Conservation (phyloP, 1,139 yeast species). For the Arxiozyma heterogenica region DNA sequence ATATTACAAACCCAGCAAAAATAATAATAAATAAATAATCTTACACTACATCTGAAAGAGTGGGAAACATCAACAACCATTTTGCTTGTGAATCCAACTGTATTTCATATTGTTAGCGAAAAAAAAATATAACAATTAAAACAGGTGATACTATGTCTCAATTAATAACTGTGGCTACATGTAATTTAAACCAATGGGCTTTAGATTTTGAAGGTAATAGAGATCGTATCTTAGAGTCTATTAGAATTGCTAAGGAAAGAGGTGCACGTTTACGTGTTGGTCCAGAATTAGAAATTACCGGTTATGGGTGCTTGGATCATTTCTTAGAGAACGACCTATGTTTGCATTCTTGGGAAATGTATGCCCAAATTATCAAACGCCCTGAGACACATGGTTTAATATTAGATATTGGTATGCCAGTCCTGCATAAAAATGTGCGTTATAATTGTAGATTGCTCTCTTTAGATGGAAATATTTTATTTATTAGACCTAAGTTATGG, state of each 20-base stretch:
- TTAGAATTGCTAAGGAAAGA: slow-evolving; percentile 58
- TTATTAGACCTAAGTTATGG: slow-evolving; percentile 86
- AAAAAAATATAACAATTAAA: too few relatives aligned
- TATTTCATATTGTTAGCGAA: neutral
- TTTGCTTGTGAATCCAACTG: neutral
- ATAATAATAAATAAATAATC: too few relatives aligned
- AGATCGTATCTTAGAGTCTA: slow-evolving; percentile 78
- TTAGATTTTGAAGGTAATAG: slow-evolving; percentile 95
- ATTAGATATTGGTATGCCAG: slow-evolving; percentile 91
- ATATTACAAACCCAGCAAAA: neutral
- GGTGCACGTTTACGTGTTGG: slow-evolving; percentile 88
- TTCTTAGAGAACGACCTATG: slow-evolving; percentile 83
- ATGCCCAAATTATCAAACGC: slow-evolving; percentile 60
- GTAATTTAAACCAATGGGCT: slow-evolving; percentile 95
- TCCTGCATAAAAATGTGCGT: slow-evolving; percentile 75
- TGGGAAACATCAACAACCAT: too few relatives aligned
- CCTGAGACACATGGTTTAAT: slow-evolving; percentile 64
- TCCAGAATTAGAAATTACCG: slow-evolving; percentile 90
- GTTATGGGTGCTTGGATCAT: slow-evolving; percentile 94
- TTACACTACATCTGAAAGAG: neutral
- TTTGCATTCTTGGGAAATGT: slow-evolving; percentile 91
- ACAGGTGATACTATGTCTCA: slow-evolving; percentile 37
- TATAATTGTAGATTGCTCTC: slow-evolving; percentile 87
- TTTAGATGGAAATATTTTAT: slow-evolving; percentile 63
- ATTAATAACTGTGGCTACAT: slow-evolving; percentile 48